These are phyloP conservation scores for Dendrothele bispora DNA, from an alignment of 768 basidiomycete species.

Conservation along the genomic window DNA sequence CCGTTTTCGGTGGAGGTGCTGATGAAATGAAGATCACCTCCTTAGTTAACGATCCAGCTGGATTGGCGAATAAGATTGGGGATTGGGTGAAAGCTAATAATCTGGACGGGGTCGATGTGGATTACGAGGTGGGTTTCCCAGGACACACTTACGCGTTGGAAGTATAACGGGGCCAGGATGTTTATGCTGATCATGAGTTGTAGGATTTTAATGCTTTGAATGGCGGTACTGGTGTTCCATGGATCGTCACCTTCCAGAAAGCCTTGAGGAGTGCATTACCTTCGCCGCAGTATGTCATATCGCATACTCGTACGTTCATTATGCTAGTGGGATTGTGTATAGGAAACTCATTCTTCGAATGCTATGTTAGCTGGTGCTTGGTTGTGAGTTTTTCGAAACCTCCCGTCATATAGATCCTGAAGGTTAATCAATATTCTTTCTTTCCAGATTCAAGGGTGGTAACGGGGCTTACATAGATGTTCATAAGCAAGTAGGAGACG, in stretches of 20 bases:
- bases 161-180: too few relatives aligned
- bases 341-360: too few relatives aligned
- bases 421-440: too few relatives aligned
- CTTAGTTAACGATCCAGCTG: slow-evolving; percentile 39
- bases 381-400: too few relatives aligned
- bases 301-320: slow-evolving; percentile 31
- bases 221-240: slow-evolving; percentile 17
- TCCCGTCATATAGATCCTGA: too few relatives aligned
- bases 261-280: slow-evolving; percentile 29
- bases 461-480: slow-evolving; percentile 41
- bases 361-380: too few relatives aligned
- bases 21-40: slow-evolving; percentile 42
- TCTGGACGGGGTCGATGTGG: slow-evolving; percentile 44
- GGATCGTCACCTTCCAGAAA: slow-evolving; percentile 31
- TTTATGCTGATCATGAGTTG: neutral
- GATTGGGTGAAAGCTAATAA: slow-evolving; percentile 42
- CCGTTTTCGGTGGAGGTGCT: slow-evolving; percentile 49
- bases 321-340: too few relatives aligned
- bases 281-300: slow-evolving; percentile 23
- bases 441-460: too few relatives aligned
- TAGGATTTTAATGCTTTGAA: neutral
- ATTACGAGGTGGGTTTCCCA: too few relatives aligned
- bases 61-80: slow-evolving; percentile 43
- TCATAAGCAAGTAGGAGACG: slow-evolving; percentile 33
- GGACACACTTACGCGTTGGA: too few relatives aligned